Evolutionary conservation across 1,284 basidiomycete genomes (phyloP).

Genomic region (Neolentinus lepideus): DNA sequence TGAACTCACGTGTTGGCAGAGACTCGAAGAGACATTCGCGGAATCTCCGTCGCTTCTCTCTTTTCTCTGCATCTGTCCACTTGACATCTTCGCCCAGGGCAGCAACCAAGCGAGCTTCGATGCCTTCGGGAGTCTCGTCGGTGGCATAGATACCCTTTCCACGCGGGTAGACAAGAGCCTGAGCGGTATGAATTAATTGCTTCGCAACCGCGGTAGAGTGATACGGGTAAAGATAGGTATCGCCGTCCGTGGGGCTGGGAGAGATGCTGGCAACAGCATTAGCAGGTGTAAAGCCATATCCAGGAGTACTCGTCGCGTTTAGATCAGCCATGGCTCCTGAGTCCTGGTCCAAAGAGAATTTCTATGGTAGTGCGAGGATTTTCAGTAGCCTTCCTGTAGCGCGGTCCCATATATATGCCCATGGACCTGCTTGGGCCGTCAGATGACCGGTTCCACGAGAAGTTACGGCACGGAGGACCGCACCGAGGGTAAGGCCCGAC

Average conservation of each 20-base stretch:
- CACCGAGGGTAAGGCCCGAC: constrained; percentile 1
- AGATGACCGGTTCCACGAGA: background rate
- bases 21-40: constrained; percentile 36
- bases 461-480: constrained; percentile 10
- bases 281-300: constrained; percentile 16
- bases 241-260: background rate
- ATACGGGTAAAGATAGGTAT: constrained; percentile 25
- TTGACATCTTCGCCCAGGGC: constrained; percentile 22
- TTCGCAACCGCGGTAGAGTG: constrained; percentile 33
- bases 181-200: constrained; percentile 34
- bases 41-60: constrained; percentile 33
- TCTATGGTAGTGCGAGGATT: too few relatives aligned
- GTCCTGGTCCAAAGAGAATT: too few relatives aligned
- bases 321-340: constrained; percentile 13
- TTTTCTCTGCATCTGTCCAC: constrained; percentile 27
- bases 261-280: constrained; percentile 16
- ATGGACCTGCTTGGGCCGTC: background rate
- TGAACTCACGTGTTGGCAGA: constrained; percentile 28
- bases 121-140: constrained; percentile 40
- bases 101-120: constrained; percentile 32
- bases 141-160: constrained; percentile 50
- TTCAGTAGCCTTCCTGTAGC: too few relatives aligned
- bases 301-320: constrained; percentile 16
- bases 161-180: constrained; percentile 35
- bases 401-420: background rate